phyloP scores from a whole-genome alignment of 2,329 filamentous ascomycete species.

The Monilinia aucupariae region DNA sequence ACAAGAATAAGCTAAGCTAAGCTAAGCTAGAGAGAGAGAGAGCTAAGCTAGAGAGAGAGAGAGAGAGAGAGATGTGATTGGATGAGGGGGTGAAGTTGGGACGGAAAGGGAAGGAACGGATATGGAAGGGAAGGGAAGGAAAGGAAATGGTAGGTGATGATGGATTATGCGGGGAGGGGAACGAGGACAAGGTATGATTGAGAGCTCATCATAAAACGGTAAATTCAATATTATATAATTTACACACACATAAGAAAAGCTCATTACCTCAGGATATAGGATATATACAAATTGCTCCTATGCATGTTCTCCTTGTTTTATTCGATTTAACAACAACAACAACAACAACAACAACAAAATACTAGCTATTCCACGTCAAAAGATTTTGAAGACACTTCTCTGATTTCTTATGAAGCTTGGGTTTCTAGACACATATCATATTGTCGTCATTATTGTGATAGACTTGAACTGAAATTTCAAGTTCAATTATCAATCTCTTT shows the following conservation, averaged over 20 bases:
- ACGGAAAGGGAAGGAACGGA: background rate
- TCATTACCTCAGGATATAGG: too few relatives aligned
- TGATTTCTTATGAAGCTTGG: background rate
- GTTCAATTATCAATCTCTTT: background rate
- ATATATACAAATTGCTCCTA: background rate
- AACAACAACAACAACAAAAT: too few relatives aligned
- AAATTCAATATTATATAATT: too few relatives aligned
- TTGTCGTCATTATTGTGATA: background rate
- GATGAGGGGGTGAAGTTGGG: background rate
- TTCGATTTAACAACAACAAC: too few relatives aligned
- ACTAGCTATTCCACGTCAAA: background rate
- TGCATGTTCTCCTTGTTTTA: background rate
- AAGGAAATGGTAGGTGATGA: background rate
- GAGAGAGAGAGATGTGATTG: background rate
- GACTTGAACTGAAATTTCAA: background rate
- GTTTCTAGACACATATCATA: background rate
- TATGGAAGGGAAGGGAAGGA: background rate
- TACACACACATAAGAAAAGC: too few relatives aligned
- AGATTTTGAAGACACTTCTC: background rate
- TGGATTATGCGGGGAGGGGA: background rate
- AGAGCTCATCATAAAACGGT: too few relatives aligned
- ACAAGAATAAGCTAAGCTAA: background rate
- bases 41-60: too few relatives aligned
- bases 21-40: too few relatives aligned
- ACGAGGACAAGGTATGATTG: background rate